Conservation (phyloP, 1,284 basidiomycete species). For the Fomitopsis betulina region DNA sequence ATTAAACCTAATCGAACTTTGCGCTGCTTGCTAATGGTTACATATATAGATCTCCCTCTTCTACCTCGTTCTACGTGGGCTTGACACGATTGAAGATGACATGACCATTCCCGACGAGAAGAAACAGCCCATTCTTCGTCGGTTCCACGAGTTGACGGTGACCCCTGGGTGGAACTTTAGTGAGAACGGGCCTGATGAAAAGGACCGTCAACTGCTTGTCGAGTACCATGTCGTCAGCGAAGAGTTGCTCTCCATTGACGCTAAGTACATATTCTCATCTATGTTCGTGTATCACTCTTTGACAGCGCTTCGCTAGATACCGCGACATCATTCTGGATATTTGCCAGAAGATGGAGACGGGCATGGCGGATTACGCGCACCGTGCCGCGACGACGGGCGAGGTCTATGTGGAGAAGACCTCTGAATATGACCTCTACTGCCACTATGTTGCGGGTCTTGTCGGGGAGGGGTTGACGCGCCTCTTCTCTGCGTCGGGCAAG, state of each 20-base stretch:
- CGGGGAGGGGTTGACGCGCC: conserved; percentile 90
- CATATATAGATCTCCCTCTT: conserved; percentile 83
- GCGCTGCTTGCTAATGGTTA: background rate
- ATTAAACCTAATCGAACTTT: background rate
- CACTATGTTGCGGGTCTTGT: conserved; percentile 99
- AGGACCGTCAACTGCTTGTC: conserved; percentile 84
- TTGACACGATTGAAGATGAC: conserved; percentile 98
- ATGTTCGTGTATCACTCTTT: background rate
- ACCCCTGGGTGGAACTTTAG: conserved; percentile 88
- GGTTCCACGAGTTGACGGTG: conserved; percentile 81
- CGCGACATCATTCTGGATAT: conserved; percentile 83
- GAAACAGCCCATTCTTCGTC: conserved; percentile 85
- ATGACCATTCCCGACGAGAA: conserved; percentile 89
- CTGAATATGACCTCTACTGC: conserved; percentile 96
- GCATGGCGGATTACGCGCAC: conserved; percentile 95
- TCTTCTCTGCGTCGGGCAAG: conserved; percentile 87
- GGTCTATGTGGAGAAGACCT: conserved; percentile 68
- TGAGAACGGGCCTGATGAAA: conserved; percentile 84
- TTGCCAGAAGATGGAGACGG: conserved; percentile 81
- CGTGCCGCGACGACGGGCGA: conserved; percentile 68
- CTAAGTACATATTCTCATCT: conserved; percentile 45
- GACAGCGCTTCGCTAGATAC: conserved; percentile 46
- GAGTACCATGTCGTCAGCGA: conserved; percentile 84
- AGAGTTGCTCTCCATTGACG: conserved; percentile 72
- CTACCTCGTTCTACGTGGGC: conserved; percentile 89